Evolutionary conservation across 2,329 filamentous ascomycete genomes (phyloP).

Genomic region (Alternaria sp.): DNA sequence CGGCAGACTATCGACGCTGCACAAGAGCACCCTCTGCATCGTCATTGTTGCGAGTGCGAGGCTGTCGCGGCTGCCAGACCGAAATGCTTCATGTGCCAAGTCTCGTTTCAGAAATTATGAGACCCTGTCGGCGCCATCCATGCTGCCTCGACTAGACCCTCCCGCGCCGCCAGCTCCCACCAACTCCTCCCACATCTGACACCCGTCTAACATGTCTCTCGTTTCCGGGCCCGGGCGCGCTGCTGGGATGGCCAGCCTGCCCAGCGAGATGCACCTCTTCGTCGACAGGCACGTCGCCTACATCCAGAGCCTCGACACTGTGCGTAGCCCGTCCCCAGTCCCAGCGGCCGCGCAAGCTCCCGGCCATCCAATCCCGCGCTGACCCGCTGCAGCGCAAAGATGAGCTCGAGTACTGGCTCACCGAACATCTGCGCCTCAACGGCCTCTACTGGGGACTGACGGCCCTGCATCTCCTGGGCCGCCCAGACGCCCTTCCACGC

Average conservation of each 20-base stretch:
- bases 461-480: slow-evolving; percentile 82
- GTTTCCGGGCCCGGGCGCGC: slow-evolving; percentile 66
- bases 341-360: slow-evolving; percentile 24
- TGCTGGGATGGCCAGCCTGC: slow-evolving; percentile 46
- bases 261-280: slow-evolving; percentile 59
- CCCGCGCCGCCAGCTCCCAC: neutral
- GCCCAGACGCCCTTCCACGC: slow-evolving; percentile 80
- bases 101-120: slow-evolving; percentile 7
- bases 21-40: neutral
- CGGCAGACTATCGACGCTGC: neutral
- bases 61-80: neutral
- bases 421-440: slow-evolving; percentile 92
- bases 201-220: slow-evolving; percentile 59
- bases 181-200: neutral
- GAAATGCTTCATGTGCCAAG: slow-evolving; percentile 5
- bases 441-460: slow-evolving; percentile 97
- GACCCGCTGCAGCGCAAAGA: slow-evolving; percentile 73
- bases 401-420: slow-evolving; percentile 97
- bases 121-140: slow-evolving; percentile 7
- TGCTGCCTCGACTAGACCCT: slow-evolving; percentile 4
- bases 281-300: slow-evolving; percentile 82
- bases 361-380: slow-evolving; percentile 38
- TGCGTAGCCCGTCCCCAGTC: slow-evolving; percentile 52
- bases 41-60: neutral
- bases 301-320: slow-evolving; percentile 88